These are phyloP conservation scores for Heteromeles arbutifolia DNA, from an alignment of 306 rosid genomes.

Conservation along the genomic window DNA sequence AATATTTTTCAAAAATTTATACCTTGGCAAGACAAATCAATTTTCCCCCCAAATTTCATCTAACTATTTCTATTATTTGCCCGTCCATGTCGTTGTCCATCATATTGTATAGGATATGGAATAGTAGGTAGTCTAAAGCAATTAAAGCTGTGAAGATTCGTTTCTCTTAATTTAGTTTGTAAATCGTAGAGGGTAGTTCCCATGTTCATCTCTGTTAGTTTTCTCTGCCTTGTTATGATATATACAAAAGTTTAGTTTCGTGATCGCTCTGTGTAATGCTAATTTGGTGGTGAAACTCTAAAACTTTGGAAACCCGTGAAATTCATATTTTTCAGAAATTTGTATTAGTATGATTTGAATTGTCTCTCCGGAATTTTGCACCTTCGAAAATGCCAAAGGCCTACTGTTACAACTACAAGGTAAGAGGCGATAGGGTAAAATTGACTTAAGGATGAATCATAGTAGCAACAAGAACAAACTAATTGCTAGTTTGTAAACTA, in stretches of 20 bases:
- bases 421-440: neutral
- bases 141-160: constrained; percentile 16
- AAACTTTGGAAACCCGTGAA: too few species aligned
- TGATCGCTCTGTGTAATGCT: too few species aligned
- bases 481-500: neutral
- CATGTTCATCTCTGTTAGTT: neutral
- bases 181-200: constrained; percentile 18
- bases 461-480: neutral
- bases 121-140: constrained; percentile 27
- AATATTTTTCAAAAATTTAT: too few species aligned
- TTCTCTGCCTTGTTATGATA: neutral
- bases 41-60: constrained; percentile 7
- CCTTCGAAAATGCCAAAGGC: neutral
- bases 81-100: constrained; percentile 10
- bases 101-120: constrained; percentile 46
- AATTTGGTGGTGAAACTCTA: too few species aligned
- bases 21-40: constrained; percentile 2
- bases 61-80: constrained; percentile 14
- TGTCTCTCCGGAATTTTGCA: neutral
- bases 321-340: too few species aligned
- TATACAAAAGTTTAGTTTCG: too few species aligned
- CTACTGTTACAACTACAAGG: neutral
- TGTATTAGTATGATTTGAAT: neutral
- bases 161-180: constrained; percentile 14
- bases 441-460: neutral